Evolutionary conservation across 805 yeast species (phyloP), one percentile per base, ranked within the genome.

Genomic region (Debaryomyces hansenii): DNA sequence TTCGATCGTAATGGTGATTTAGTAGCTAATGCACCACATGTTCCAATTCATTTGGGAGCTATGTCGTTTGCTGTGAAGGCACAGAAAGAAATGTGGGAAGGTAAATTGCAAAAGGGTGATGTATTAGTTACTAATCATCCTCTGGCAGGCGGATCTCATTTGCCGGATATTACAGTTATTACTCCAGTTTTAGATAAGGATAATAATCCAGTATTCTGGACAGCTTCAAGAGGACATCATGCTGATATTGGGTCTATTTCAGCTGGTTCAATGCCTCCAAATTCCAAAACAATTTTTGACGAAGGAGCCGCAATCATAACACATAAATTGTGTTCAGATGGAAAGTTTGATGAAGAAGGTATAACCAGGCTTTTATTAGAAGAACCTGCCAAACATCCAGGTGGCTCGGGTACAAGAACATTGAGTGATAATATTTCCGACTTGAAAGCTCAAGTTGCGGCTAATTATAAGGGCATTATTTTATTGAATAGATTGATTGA

Each of bases 241-340:
- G 89, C 96, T 4, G 97, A 90, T 62, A 89, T 90, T 57, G 96
- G 97, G 14, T 94, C 96, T 10, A 78, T 84, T 46, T 66, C 87
- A 31, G 95, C 96, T 0, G 96, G 96, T 0, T 85, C 94, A 0
- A 87, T 90, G 87, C 96, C 96, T 11, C 95, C 96, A 4, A 83
- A 84, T 59, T 87, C 96, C 2, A 86, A 83, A 56, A 82, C 82
- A 50, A 65, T 90, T 35, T 84, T 82, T 75, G 89, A 90, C 58
- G 96, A 90, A 63, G 96, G 96, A 40, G 96, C 96, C 4, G 80
- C 87, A 4, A 88, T 90, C 31, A 76, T 79, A 57, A 83, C 92
- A 1, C 90, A 84, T 60, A 71, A 85, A 48, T 72, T 90, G n/a
- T 90, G 88, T 2, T 45, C 54, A 8, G 66, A 74, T 24, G 92